Conservation (phyloP, 192 early-diverging fungal species). For the Rhizoclosmatium sp. region DNA sequence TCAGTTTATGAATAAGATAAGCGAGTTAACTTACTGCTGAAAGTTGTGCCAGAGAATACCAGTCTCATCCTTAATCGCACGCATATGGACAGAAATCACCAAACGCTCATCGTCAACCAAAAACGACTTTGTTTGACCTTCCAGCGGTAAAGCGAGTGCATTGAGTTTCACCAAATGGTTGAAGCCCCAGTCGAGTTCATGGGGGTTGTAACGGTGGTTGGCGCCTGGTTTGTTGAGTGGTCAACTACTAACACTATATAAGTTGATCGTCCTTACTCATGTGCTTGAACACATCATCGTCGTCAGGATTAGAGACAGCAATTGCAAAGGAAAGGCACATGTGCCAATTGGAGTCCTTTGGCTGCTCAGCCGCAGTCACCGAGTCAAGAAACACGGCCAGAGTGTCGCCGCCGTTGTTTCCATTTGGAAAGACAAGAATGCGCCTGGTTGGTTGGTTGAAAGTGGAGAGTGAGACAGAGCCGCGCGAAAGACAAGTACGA, state of each 20-base stretch:
- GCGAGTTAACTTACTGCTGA: slow-evolving; percentile 64
- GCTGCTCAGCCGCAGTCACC: slow-evolving; percentile 66
- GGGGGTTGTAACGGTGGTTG: slow-evolving; percentile 81
- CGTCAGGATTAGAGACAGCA: slow-evolving; percentile 74
- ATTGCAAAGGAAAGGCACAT: slow-evolving; percentile 84
- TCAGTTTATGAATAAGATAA: background rate
- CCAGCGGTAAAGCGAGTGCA: slow-evolving; percentile 47
- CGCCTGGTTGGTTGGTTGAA: slow-evolving; percentile 63
- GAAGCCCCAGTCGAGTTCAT: slow-evolving; percentile 96
- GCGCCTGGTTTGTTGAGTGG: slow-evolving; percentile 55
- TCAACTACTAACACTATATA: background rate
- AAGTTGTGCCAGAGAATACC: slow-evolving; percentile 97
- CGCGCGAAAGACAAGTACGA: background rate
- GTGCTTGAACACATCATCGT: slow-evolving; percentile 69
- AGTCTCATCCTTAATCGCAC: slow-evolving; percentile 83
- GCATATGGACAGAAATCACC: slow-evolving; percentile 73
- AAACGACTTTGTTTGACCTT: slow-evolving; percentile 59
- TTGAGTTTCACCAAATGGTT: slow-evolving; percentile 74
- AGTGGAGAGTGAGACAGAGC: background rate
- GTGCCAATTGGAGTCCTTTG: slow-evolving; percentile 72
- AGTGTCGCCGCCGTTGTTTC: slow-evolving; percentile 76
- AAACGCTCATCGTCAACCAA: slow-evolving; percentile 70
- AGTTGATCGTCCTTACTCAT: slow-evolving; percentile 41
- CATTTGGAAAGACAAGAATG: slow-evolving; percentile 87
- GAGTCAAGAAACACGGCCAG: slow-evolving; percentile 89